Evolutionary conservation across 2,329 filamentous ascomycete genomes (phyloP).

Genomic region (Beauveria australis): DNA sequence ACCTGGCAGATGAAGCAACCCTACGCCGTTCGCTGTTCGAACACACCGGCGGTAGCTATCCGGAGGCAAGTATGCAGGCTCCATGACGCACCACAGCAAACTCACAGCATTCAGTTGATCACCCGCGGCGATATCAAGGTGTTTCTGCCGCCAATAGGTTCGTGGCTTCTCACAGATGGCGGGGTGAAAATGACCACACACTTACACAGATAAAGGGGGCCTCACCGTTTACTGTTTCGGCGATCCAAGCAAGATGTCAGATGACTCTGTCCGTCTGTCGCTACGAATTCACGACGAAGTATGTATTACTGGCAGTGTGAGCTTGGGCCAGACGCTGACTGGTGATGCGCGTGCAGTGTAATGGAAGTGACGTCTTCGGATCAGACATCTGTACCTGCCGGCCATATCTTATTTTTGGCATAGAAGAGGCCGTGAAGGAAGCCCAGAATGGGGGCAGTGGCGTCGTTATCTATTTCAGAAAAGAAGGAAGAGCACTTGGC

Average conservation of each 20-base stretch:
- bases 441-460: constrained; percentile 89
- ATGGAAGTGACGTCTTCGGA: constrained; percentile 94
- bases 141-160: constrained; percentile 87
- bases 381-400: constrained; percentile 97
- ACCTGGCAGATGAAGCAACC: constrained; percentile 63
- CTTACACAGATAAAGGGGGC: constrained; percentile 46
- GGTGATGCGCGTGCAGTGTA: constrained; percentile 49
- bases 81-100: neutral
- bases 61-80: constrained; percentile 47
- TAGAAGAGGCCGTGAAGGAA: constrained; percentile 95
- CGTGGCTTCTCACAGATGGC: constrained; percentile 8
- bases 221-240: constrained; percentile 97
- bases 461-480: constrained; percentile 97
- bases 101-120: constrained; percentile 53
- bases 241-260: constrained; percentile 86
- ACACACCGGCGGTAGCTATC: constrained; percentile 91
- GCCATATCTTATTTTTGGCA: constrained; percentile 92
- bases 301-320: constrained; percentile 12
- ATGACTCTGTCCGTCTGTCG: constrained; percentile 71
- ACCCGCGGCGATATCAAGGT: constrained; percentile 91
- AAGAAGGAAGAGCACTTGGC: constrained; percentile 88
- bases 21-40: constrained; percentile 85
- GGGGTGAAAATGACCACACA: neutral
- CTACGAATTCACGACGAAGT: constrained; percentile 70
- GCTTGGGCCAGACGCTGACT: neutral